phyloP scores from a whole-genome alignment of 306 rosid species.

The Citrullus mucosospermus region DNA sequence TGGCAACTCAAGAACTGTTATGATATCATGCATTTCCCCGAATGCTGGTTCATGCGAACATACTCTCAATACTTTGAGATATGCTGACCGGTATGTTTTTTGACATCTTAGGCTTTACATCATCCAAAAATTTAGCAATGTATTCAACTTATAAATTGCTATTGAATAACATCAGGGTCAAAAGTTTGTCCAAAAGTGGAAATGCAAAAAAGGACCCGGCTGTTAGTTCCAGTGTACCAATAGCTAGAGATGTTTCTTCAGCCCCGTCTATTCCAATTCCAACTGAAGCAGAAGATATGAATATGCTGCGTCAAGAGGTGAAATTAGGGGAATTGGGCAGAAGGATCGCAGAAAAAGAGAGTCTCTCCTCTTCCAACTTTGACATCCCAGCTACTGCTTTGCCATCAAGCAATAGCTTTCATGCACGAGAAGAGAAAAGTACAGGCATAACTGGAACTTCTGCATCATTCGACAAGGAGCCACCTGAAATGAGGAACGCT shows the following conservation, averaged over 20 bases:
- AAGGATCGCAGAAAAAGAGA: constrained; percentile 56
- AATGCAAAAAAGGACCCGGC: constrained; percentile 77
- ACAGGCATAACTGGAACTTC: constrained; percentile 22
- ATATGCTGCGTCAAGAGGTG: constrained; percentile 52
- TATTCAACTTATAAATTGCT: constrained; percentile 15
- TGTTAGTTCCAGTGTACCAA: constrained; percentile 28
- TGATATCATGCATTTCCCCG: constrained; percentile 98
- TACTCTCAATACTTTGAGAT: constrained; percentile 92
- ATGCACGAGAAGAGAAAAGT: constrained; percentile 50
- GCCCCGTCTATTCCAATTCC: constrained; percentile 38
- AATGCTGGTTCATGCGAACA: constrained; percentile 97
- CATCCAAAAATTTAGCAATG: neutral
- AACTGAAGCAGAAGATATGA: constrained; percentile 36
- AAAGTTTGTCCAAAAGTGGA: constrained; percentile 86
- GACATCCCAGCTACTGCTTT: constrained; percentile 40
- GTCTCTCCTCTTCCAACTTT: constrained; percentile 36
- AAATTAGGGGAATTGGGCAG: constrained; percentile 40
- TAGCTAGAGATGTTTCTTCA: constrained; percentile 48
- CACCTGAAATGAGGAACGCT: constrained; percentile 45
- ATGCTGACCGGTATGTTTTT: constrained; percentile 71
- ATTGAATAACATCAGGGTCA: constrained; percentile 51
- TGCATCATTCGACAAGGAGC: constrained; percentile 39
- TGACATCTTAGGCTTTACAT: constrained; percentile 4
- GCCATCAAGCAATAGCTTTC: constrained; percentile 28
- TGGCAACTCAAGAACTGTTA: constrained; percentile 93